phyloP scores from a whole-genome alignment of 306 rosid species.

The Ormosia semicastrata region DNA sequence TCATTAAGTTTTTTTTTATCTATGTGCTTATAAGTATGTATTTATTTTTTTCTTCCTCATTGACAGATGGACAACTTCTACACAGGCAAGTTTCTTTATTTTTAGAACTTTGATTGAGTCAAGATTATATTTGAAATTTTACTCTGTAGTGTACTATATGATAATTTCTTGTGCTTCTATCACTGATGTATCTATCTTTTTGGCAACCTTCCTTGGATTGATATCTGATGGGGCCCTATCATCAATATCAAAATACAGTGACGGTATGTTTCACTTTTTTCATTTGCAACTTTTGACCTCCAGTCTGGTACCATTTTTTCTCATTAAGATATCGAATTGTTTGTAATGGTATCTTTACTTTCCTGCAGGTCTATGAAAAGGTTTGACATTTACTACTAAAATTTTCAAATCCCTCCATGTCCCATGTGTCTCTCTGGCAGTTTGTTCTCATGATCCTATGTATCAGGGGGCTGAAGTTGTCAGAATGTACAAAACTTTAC shows the following conservation, averaged over 20 bases:
- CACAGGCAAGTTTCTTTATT: constrained; percentile 66
- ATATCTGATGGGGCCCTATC: constrained; percentile 47
- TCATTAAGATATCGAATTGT: constrained; percentile 32
- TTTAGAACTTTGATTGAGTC: constrained; percentile 10
- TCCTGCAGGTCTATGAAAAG: constrained; percentile 96
- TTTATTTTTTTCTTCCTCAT: constrained; percentile 29
- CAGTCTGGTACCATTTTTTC: constrained; percentile 9
- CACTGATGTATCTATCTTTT: constrained; percentile 38
- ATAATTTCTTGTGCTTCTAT: constrained; percentile 26
- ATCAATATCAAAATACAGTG: constrained; percentile 65
- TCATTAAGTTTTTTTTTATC: neutral
- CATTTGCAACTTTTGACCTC: neutral
- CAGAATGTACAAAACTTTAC: constrained; percentile 96
- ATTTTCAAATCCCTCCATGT: constrained; percentile 30
- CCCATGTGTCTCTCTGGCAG: constrained; percentile 19
- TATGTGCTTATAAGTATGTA: constrained; percentile 23
- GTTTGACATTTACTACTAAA: constrained; percentile 41
- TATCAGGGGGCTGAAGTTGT: constrained; percentile 99
- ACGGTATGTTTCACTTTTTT: constrained; percentile 66
- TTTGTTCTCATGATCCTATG: constrained; percentile 41
- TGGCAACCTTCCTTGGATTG: constrained; percentile 34
- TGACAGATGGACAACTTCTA: constrained; percentile 99
- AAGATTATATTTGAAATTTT: constrained; percentile 15
- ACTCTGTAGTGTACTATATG: neutral
- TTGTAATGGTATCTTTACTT: constrained; percentile 18